Conservation (phyloP, 345 rosid genomes). For the Heritiera fomes region DNA sequence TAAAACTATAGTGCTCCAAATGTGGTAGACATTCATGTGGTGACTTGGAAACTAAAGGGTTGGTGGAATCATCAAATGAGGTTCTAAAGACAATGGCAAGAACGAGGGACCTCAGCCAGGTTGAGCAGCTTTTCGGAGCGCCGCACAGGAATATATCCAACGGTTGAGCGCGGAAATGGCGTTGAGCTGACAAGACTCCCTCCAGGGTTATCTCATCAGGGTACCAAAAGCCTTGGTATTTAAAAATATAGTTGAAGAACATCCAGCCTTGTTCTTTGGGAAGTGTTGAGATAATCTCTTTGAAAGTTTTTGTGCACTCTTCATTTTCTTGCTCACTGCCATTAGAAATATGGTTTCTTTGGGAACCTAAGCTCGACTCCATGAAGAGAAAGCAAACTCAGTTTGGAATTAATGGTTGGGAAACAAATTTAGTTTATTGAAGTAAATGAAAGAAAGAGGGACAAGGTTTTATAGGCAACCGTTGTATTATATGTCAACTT, state of each 20-base stretch:
- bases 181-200: neutral
- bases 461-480: too few species aligned
- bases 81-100: slow-evolving; percentile 4
- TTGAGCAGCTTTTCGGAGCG: slow-evolving; percentile 21
- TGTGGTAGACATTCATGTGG: neutral
- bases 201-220: neutral
- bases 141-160: neutral
- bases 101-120: slow-evolving; percentile 23
- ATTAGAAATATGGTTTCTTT: too few species aligned
- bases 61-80: neutral
- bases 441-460: too few species aligned
- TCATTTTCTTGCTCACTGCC: too few species aligned
- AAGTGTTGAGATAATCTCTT: too few species aligned
- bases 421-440: too few species aligned
- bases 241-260: neutral
- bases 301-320: too few species aligned
- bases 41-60: neutral
- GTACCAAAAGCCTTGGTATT: slow-evolving; percentile 25
- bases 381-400: too few species aligned
- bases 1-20: neutral
- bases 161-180: slow-evolving; percentile 16
- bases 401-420: too few species aligned
- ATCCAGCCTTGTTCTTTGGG: too few species aligned
- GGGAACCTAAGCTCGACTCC: too few species aligned
- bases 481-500: too few species aligned